Evolutionary conservation across 495 filamentous ascomycete species (phyloP).

Genomic region (Daldinia decipiens): DNA sequence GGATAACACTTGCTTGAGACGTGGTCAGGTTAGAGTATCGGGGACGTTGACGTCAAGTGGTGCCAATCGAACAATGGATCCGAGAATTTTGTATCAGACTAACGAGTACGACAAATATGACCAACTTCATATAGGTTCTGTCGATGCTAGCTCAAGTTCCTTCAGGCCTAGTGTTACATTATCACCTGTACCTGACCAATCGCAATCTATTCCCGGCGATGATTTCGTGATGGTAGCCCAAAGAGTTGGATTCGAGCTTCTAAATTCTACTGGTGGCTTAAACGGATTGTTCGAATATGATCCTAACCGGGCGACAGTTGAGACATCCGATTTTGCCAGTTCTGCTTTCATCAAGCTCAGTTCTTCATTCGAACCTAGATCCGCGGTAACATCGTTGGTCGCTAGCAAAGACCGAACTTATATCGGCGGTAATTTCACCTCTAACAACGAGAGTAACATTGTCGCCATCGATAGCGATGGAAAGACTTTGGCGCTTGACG

Average conservation of each 20-base stretch:
- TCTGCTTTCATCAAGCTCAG: conserved; percentile 82
- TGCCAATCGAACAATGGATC: conserved; percentile 54
- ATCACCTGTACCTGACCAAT: conserved; percentile 71
- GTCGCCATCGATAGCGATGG: conserved; percentile 75
- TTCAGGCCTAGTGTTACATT: conserved; percentile 88
- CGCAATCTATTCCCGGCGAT: conserved; percentile 49
- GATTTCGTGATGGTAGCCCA: conserved; percentile 86
- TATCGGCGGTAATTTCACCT: conserved; percentile 87
- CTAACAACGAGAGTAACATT: conserved; percentile 72
- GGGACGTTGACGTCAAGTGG: conserved; percentile 69
- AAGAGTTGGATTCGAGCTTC: conserved; percentile 78
- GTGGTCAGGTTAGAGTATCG: conserved; percentile 84
- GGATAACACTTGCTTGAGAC: conserved; percentile 77
- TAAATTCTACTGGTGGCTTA: conserved; percentile 74
- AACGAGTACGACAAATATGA: conserved; percentile 97
- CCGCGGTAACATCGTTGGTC: conserved; percentile 71
- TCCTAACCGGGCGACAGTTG: conserved; percentile 67
- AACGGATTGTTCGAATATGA: conserved; percentile 94
- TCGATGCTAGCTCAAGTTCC: conserved; percentile 76
- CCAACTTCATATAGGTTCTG: conserved; percentile 81
- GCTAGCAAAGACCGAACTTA: conserved; percentile 70
- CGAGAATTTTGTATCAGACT: conserved; percentile 78
- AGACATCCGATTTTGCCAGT: conserved; percentile 69
- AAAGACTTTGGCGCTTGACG: conserved; percentile 65
- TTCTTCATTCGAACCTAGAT: conserved; percentile 68